Evolutionary conservation across 768 basidiomycete species (phyloP).

Genomic region (Sistotremastrum suecicum): DNA sequence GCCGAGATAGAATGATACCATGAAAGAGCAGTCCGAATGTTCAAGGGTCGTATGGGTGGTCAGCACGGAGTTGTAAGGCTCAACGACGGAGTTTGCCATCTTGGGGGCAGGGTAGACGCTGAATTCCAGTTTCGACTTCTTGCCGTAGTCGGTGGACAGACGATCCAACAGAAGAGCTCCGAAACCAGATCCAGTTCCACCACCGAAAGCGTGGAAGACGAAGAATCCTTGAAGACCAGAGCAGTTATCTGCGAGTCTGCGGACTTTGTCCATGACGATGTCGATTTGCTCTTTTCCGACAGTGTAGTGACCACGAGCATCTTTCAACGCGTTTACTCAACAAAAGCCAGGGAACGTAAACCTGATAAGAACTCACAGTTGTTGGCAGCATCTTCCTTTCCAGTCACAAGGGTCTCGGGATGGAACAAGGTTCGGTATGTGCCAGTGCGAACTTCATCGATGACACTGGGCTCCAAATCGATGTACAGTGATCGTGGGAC

Average conservation of each 20-base stretch:
- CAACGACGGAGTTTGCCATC: conserved; percentile 90
- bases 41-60: conserved; percentile 99
- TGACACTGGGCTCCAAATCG: conserved; percentile 93
- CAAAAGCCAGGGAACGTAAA: conserved; percentile 1
- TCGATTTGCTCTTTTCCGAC: conserved; percentile 98
- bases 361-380: conserved; percentile 56
- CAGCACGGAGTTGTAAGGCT: conserved; percentile 96
- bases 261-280: conserved; percentile 91
- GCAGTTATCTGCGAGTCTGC: conserved; percentile 96
- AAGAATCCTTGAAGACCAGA: conserved; percentile 98
- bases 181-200: conserved; percentile 98
- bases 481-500: conserved; percentile 97
- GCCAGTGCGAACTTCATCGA: conserved; percentile 94
- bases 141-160: conserved; percentile 96
- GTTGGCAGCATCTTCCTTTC: conserved; percentile 99
- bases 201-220: conserved; percentile 99
- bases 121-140: conserved; percentile 98
- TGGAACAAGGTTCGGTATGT: conserved; percentile 97
- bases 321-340: conserved; percentile 25
- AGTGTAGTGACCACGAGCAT: conserved; percentile 98
- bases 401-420: conserved; percentile 95
- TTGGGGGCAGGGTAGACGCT: conserved; percentile 94
- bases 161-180: conserved; percentile 95
- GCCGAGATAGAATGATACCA: conserved; percentile 36
- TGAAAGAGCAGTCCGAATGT: conserved; percentile 99